Evolutionary conservation across 176 grass and related monocot species (phyloP).

Genomic region (Secale cereale): DNA sequence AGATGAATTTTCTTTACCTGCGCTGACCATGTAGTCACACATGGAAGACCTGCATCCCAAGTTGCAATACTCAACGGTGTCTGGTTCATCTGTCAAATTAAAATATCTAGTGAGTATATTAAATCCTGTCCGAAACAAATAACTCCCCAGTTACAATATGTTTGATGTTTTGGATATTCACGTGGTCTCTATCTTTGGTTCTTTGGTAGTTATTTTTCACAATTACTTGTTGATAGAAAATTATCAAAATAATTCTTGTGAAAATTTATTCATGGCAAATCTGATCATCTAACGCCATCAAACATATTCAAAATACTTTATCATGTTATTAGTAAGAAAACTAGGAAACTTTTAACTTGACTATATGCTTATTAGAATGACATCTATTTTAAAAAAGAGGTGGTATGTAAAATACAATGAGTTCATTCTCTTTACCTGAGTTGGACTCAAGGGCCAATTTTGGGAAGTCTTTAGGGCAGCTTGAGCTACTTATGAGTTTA

Average conservation of each 20-base stretch:
- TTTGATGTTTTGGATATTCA: neutral
- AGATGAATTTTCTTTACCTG: neutral
- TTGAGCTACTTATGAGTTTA: too few relatives aligned
- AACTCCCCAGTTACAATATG: neutral
- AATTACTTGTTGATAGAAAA: neutral
- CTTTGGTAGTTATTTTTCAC: neutral
- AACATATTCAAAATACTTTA: too few relatives aligned
- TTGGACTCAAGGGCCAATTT: too few relatives aligned
- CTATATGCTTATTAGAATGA: too few relatives aligned
- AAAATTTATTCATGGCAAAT: too few relatives aligned
- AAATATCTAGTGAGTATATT: neutral
- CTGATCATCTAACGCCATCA: too few relatives aligned
- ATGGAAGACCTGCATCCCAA: neutral
- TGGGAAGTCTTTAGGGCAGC: too few relatives aligned
- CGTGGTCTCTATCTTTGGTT: neutral
- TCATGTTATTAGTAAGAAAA: too few relatives aligned
- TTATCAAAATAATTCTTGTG: neutral
- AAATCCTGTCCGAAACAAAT: neutral
- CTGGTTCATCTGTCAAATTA: neutral
- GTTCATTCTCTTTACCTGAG: too few relatives aligned
- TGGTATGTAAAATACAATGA: too few relatives aligned
- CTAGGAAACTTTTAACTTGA: too few relatives aligned
- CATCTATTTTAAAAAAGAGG: too few relatives aligned
- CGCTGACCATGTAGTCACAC: neutral
- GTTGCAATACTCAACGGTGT: neutral